phyloP scores from a whole-genome alignment of 768 basidiomycete genomes.

The Xanthoconium stramineum region DNA sequence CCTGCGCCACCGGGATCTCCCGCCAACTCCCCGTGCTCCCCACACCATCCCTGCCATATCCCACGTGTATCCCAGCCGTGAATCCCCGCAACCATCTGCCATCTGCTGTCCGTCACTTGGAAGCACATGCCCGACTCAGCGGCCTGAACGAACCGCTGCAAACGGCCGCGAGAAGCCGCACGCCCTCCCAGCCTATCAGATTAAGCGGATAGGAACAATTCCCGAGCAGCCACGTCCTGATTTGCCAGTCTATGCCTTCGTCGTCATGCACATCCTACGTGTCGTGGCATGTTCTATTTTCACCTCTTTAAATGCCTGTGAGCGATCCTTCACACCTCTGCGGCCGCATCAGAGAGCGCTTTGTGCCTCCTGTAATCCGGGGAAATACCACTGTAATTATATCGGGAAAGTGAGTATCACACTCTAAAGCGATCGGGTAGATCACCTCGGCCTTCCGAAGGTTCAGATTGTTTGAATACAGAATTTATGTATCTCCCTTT shows the following conservation, averaged over 20 bases:
- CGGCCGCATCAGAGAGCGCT: neutral
- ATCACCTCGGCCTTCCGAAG: no score
- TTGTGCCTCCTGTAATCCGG: neutral
- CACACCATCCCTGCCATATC: constrained; percentile 4
- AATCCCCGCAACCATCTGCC: constrained; percentile 3
- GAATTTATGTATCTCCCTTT: constrained; percentile 1
- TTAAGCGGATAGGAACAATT: constrained; percentile 4
- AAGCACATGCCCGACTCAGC: neutral
- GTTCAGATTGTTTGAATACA: neutral
- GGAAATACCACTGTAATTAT: neutral
- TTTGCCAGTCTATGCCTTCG: neutral
- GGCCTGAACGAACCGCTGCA: neutral
- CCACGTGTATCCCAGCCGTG: constrained; percentile 8
- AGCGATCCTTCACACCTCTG: neutral
- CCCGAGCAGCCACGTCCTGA: neutral
- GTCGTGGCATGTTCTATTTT: neutral
- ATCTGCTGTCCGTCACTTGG: neutral
- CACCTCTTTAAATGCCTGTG: neutral
- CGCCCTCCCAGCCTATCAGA: neutral
- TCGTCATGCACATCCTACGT: neutral
- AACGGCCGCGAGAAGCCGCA: neutral
- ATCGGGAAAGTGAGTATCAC: no score
- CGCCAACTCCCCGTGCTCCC: constrained; percentile 3
- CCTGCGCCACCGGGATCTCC: constrained; percentile 27
- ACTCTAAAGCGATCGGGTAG: no score